These are phyloP conservation scores for Wickerhamomyces silvicola DNA, from an alignment of 805 yeast genomes.

Conservation along the genomic window DNA sequence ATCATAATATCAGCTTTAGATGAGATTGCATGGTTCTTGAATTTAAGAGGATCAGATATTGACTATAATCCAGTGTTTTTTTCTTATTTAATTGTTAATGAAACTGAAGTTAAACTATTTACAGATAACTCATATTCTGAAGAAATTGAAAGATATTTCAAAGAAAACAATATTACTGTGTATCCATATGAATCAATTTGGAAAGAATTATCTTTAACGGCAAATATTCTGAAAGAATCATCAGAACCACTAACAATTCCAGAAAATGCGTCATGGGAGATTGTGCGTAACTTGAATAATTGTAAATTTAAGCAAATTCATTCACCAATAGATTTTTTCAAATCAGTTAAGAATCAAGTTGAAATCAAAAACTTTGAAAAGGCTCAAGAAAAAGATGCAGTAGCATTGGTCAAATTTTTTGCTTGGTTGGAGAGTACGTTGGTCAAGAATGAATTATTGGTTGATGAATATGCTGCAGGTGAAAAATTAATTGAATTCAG, in stretches of 20 bases:
- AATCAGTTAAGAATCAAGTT: slow-evolving; percentile 65
- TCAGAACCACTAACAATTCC: slow-evolving; percentile 42
- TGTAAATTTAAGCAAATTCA: slow-evolving; percentile 33
- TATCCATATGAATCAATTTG: slow-evolving; percentile 54
- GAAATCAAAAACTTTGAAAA: slow-evolving; percentile 66
- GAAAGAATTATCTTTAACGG: slow-evolving; percentile 36
- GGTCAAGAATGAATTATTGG: slow-evolving; percentile 28
- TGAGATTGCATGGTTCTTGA: slow-evolving; percentile 88
- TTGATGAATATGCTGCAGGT: slow-evolving; percentile 65
- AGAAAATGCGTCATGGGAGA: slow-evolving; percentile 60
- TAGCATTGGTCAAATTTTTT: slow-evolving; percentile 64
- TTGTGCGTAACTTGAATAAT: slow-evolving; percentile 44
- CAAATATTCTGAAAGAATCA: slow-evolving; percentile 15
- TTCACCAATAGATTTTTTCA: slow-evolving; percentile 61
- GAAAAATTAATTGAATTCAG: slow-evolving; percentile 52
- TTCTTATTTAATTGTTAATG: slow-evolving; percentile 47
- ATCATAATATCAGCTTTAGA: slow-evolving; percentile 70
- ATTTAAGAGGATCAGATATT: slow-evolving; percentile 78
- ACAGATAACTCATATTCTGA: slow-evolving; percentile 39
- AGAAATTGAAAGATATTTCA: slow-evolving; percentile 34
- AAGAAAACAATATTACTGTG: slow-evolving; percentile 39
- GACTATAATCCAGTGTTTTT: slow-evolving; percentile 84
- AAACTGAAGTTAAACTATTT: slow-evolving; percentile 42
- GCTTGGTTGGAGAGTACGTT: slow-evolving; percentile 77
- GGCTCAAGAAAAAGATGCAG: slow-evolving; percentile 83